These are phyloP conservation scores for Reutealis trisperma DNA, from an alignment of 345 rosid species.

Conservation along the genomic window DNA sequence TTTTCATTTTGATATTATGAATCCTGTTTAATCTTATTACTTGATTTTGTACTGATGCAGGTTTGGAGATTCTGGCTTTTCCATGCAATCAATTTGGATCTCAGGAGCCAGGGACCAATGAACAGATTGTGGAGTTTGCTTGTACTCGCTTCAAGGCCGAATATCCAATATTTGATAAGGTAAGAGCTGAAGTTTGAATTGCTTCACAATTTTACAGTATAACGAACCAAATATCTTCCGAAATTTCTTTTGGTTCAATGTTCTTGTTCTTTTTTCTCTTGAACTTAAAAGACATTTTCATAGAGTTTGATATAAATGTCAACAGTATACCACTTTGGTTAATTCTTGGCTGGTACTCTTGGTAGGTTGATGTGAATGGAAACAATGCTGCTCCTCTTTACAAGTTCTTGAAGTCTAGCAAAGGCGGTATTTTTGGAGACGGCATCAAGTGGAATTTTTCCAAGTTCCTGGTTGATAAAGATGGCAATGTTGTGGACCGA, in stretches of 20 bases:
- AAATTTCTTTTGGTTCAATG: not conserved
- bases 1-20: not conserved
- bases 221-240: not conserved
- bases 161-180: constrained; percentile 40
- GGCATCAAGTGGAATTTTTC: constrained; percentile 86
- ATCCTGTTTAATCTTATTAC: not conserved
- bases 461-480: constrained; percentile 80
- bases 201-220: not conserved
- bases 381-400: constrained; percentile 69
- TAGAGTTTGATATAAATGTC: not conserved
- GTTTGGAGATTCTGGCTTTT: constrained; percentile 39
- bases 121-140: constrained; percentile 34
- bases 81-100: constrained; percentile 37
- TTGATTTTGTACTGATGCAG: constrained; percentile 13
- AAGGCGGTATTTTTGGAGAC: constrained; percentile 74
- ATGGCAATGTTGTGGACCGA: constrained; percentile 74
- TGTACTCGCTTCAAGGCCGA: constrained; percentile 43
- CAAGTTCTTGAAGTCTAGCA: constrained; percentile 82
- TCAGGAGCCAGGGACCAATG: constrained; percentile 40
- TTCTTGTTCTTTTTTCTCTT: not conserved
- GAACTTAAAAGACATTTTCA: not conserved
- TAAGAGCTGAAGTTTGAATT: constrained; percentile 2
- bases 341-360: not conserved
- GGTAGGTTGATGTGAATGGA: constrained; percentile 88
- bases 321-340: not conserved